Evolutionary conservation across 2,329 filamentous ascomycete genomes (phyloP), one percentile per base, ranked within the genome.

Genomic region (Conoideocrella luteorostrata): DNA sequence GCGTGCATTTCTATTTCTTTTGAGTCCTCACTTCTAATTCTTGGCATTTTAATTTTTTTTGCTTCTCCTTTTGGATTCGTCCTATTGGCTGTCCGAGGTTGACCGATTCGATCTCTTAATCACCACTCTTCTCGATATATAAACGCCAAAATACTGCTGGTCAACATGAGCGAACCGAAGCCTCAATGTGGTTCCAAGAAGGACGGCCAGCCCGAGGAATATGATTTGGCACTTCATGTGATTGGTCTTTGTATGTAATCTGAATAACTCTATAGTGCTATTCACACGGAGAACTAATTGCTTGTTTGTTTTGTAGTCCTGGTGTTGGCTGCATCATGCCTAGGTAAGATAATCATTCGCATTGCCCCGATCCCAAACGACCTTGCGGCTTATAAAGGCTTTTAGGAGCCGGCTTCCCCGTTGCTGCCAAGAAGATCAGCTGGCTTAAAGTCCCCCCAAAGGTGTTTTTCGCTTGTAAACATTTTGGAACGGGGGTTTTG

Each of bases 401-500:
- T 3, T 7, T 18, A 63, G 68, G 72, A 22, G 70, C 70, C 50
- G 73, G 72, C 3, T 76, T 76, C 45, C 73, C 73, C 4, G 72
- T 76, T 7, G 64, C 68, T 4, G 70, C 70, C 4, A 75, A 74
- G 61, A 80, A 78, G 58, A 62, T 80, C 52, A 72, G 62, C 43
- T 76, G 74, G 71, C 62, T 81, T 55, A 78, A 75, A 59, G 73
- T 80, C 7, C 75, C 76, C 0, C 64, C 72, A 2, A 72, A 68
- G 50, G 56, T 77, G 24, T 80, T 81, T 60, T 81, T 81, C 56
- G 72, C 76, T 44, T 80, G 75, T 62, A 81, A 81, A 52, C 77
- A 81, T 53, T 83, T 84, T 50, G 80, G 83, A 57, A 87, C 83
- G 1, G 83, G 83, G 48, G 83, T 87, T 15, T 68, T 87, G 29